Base-by-base conservation (phyloP, 352 stramenopile species). In the Globisporangium paroecandrum region DNA sequence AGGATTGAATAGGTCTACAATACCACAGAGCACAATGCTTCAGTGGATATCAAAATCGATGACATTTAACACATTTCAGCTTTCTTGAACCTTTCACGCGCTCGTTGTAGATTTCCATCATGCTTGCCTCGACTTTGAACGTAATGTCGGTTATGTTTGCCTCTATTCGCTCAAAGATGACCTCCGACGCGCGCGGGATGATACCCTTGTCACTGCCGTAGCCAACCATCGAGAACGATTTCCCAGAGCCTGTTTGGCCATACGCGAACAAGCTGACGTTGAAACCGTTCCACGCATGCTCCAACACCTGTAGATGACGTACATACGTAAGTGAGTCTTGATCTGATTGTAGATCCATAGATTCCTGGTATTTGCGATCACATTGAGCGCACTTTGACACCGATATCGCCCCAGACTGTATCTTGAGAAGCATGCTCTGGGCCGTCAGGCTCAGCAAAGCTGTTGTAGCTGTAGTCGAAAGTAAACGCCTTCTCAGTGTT, bases 71-170 rank as follows among this genome's bases (percentile, higher is more conserved):
- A 7, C 2, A 54, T n/a, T 12, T 25, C 4, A n/a, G 1, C 13
- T 15, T 9, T 25, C 49, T 12, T 41, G 27, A 43, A 89, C 85
- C 85, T 91, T 93, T 94, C 4, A 95, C 88, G 5, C 84, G 84
- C 59, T 96, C 89, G 56, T 95, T 96, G 75, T 96, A 96, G 60
- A 96, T 94, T 56, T 96, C 89, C 81, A 96, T 89, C 89, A 96
- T 96, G 49, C 84, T 94, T 20, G 88, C 87, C 68, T 96, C 87
- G 5, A 96, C 89, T 69, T 94, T 90, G 63, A 94, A 92, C 27
- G 76, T 89, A n/a, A 89, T 65, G 8, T 70, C 75, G 0, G 68
- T 73, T 0, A 65, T 73, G 20, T 75, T 91, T 12, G 56, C 72
- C 24, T 84, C 73, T 27, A 96, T 95, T 18, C 87, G 83, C 46